Percentiles rank a stretch among this genome's conserved stretches.
These are phyloP conservation scores for Selaginella moellendorffii DNA, from an alignment of 75 land plant species.

Conservation along the genomic window DNA sequence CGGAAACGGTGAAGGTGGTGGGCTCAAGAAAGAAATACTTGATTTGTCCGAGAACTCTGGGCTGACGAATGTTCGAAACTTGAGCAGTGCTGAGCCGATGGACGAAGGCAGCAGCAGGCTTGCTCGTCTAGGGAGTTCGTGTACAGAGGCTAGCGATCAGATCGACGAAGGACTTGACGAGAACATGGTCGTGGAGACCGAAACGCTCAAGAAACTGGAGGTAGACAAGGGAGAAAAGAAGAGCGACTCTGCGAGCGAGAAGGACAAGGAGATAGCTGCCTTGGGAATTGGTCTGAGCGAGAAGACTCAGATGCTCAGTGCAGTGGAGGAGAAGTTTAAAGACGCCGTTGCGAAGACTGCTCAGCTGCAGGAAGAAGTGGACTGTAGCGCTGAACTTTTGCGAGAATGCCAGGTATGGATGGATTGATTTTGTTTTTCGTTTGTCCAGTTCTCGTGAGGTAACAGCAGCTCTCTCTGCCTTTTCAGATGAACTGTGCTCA, in stretches of 20 bases:
- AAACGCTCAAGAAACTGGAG: no score
- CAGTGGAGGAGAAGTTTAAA: conserved; percentile 39
- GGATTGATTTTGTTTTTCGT: conserved; percentile 21
- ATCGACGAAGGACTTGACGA: no score
- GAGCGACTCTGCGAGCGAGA: conserved; percentile 17
- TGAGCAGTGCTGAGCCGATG: not conserved
- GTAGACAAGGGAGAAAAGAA: conserved; percentile 18
- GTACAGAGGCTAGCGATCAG: no score
- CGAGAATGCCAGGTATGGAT: conserved; percentile 15
- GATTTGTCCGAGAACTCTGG: conserved; percentile 35
- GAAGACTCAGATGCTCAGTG: conserved; percentile 32
- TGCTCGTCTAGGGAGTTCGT: no score
- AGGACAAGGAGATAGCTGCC: conserved; percentile 24
- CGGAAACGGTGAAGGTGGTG: not conserved
- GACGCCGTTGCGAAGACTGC: conserved; percentile 42
- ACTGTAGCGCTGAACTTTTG: not conserved
- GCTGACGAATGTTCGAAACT: not conserved
- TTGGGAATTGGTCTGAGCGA: conserved; percentile 41
- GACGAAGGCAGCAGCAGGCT: not conserved
- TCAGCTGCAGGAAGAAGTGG: not conserved
- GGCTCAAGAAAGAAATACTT: not conserved
- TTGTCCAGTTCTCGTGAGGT: conserved; percentile 29
- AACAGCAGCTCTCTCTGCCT: conserved; percentile 60
- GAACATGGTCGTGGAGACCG: no score
- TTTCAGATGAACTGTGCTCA: conserved; percentile 99